Percentiles rank a stretch among this genome's conserved stretches.
Conservation (phyloP, 345 rosid genomes). For the Eucalyptus pauciflora region DNA sequence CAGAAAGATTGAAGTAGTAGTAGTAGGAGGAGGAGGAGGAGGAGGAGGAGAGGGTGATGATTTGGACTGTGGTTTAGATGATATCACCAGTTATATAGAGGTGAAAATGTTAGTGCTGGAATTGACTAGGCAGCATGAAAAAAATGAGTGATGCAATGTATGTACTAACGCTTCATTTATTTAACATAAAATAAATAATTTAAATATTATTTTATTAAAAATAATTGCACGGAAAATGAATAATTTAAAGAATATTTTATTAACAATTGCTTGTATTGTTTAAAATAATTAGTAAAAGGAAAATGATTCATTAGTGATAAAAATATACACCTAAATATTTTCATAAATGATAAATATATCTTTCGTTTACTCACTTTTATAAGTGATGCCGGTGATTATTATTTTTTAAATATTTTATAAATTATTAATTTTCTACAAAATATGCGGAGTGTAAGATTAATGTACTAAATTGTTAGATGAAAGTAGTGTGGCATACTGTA, state of each 20-base stretch:
- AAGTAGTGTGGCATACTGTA: neutral
- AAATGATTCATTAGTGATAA: too few species aligned
- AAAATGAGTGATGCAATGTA: neutral
- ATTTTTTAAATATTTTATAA: too few species aligned
- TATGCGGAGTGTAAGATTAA: neutral
- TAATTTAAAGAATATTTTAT: too few species aligned
- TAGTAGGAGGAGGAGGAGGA: neutral
- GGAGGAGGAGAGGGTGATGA: neutral
- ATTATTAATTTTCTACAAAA: too few species aligned
- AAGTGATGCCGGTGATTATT: too few species aligned
- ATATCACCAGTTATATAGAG: neutral
- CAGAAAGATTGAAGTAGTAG: neutral
- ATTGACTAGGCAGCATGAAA: neutral
- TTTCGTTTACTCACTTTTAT: too few species aligned
- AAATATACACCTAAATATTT: too few species aligned
- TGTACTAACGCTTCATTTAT: neutral
- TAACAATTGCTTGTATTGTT: rapidly evolving
- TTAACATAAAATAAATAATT: too few species aligned
- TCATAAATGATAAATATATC: too few species aligned
- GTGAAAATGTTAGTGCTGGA: neutral
- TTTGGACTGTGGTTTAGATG: neutral
- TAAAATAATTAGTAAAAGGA: too few species aligned
- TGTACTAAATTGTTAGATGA: neutral
- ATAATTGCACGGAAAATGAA: too few species aligned
- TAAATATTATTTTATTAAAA: too few species aligned